Evolutionary conservation across 371 early-diverging fungal species (phyloP).

Genomic region (Mortierella sp.): DNA sequence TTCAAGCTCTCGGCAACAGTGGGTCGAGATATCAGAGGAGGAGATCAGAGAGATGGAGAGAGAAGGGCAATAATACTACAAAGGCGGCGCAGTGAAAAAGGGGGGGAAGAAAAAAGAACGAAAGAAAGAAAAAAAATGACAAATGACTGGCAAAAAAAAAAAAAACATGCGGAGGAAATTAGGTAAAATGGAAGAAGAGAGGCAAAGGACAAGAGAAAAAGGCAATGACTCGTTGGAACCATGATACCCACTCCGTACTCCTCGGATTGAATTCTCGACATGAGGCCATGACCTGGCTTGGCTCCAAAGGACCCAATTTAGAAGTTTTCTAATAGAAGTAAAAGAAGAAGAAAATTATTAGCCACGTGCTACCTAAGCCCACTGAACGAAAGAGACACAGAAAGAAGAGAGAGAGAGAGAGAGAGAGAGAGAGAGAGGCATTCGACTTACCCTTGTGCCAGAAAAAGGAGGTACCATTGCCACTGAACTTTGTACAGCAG

Average conservation of each 20-base stretch:
- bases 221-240: neutral
- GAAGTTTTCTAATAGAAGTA: slow-evolving; percentile 26
- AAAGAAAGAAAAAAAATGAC: neutral
- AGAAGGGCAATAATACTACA: too few relatives aligned
- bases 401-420: neutral
- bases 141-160: neutral
- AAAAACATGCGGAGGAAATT: slow-evolving; percentile 1
- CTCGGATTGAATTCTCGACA: slow-evolving; percentile 7
- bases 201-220: neutral
- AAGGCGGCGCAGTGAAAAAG: too few relatives aligned
- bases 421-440: neutral
- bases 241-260: neutral
- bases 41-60: too few relatives aligned
- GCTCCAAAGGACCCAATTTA: slow-evolving; percentile 2
- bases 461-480: slow-evolving; percentile 43
- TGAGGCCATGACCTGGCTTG: neutral
- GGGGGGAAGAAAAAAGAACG: neutral
- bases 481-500: slow-evolving; percentile 72
- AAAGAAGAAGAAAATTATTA: neutral
- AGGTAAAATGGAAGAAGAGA: neutral
- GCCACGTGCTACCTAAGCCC: neutral
- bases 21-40: too few relatives aligned
- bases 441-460: slow-evolving; percentile 44
- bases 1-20: too few relatives aligned
- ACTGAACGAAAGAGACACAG: neutral